These are phyloP conservation scores for Diaporthe destruens DNA, from an alignment of 2,329 filamentous ascomycete genomes.

Conservation along the genomic window DNA sequence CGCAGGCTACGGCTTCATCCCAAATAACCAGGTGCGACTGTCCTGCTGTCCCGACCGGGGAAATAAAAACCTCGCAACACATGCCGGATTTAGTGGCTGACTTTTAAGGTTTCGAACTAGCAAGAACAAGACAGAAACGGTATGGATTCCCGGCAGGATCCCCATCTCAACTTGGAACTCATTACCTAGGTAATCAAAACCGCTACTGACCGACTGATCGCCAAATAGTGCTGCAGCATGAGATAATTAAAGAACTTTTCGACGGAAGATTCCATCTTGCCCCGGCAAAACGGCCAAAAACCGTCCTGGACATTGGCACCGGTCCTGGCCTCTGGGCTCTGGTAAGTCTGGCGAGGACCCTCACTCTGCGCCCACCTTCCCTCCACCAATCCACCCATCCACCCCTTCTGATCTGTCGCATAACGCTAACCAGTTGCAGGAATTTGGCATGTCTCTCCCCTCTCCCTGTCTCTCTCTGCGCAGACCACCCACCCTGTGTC, in stretches of 20 bases:
- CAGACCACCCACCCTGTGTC: not conserved
- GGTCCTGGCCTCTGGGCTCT: conserved; percentile 49
- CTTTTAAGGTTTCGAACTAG: conserved; percentile 42
- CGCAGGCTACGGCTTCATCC: conserved; percentile 36
- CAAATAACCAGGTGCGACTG: conserved; percentile 45
- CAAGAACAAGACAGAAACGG: conserved; percentile 49
- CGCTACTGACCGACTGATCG: conserved; percentile 15
- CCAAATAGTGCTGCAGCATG: conserved; percentile 47
- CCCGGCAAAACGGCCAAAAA: conserved; percentile 46
- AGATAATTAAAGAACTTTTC: conserved; percentile 48
- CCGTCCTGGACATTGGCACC: conserved; percentile 49
- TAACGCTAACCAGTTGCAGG: conserved; percentile 42
- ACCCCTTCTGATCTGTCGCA: not conserved
- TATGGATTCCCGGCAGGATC: conserved; percentile 40
- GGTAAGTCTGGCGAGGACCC: conserved; percentile 43
- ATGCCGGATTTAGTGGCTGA: conserved; percentile 37
- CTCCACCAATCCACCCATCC: conserved; percentile 12
- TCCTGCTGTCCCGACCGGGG: not conserved
- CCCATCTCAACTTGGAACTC: not conserved
- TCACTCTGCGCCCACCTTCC: not conserved
- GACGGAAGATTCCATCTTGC: conserved; percentile 48
- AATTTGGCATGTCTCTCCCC: conserved; percentile 44
- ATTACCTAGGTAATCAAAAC: too few species aligned
- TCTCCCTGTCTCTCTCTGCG: not conserved
- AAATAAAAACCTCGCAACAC: too few species aligned